Evolutionary conservation across 192 early-diverging fungal species (phyloP).

Genomic region (Coemansia umbellata): DNA sequence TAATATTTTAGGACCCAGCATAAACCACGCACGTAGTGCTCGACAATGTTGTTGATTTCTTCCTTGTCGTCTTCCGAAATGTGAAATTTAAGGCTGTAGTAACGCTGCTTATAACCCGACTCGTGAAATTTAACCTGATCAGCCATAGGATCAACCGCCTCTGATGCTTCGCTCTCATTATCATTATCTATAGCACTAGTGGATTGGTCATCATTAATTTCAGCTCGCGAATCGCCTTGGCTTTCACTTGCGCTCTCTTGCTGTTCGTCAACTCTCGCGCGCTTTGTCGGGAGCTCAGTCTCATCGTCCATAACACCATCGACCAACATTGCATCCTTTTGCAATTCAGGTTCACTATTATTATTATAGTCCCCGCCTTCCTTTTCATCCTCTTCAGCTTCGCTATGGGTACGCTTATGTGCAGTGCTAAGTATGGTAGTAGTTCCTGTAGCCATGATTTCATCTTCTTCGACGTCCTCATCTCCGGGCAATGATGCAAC

Average conservation of each 20-base stretch:
- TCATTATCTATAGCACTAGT: constrained; percentile 11
- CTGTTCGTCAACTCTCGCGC: constrained; percentile 9
- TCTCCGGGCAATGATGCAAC: not conserved
- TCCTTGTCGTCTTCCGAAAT: constrained; percentile 58
- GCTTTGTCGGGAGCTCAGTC: constrained; percentile 11
- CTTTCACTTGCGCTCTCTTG: not conserved
- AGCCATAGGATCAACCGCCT: constrained; percentile 5
- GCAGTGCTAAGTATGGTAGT: constrained; percentile 9
- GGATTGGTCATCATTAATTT: constrained; percentile 35
- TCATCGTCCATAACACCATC: not conserved
- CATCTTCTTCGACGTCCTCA: constrained; percentile 11
- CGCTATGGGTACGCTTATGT: constrained; percentile 51
- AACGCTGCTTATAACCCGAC: constrained; percentile 68
- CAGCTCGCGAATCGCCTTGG: not conserved
- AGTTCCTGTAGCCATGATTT: constrained; percentile 18
- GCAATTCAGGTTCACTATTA: not conserved
- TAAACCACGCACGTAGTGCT: constrained; percentile 88
- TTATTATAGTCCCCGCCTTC: not conserved
- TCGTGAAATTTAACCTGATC: constrained; percentile 71
- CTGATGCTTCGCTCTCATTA: constrained; percentile 25
- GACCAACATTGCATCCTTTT: not conserved
- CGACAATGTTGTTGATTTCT: constrained; percentile 54
- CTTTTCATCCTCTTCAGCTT: constrained; percentile 36
- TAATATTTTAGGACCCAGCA: constrained; percentile 98
- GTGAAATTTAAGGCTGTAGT: constrained; percentile 66